Conservation (phyloP, 2,329 filamentous ascomycete species). For the Botryotinia narcissicola region DNA sequence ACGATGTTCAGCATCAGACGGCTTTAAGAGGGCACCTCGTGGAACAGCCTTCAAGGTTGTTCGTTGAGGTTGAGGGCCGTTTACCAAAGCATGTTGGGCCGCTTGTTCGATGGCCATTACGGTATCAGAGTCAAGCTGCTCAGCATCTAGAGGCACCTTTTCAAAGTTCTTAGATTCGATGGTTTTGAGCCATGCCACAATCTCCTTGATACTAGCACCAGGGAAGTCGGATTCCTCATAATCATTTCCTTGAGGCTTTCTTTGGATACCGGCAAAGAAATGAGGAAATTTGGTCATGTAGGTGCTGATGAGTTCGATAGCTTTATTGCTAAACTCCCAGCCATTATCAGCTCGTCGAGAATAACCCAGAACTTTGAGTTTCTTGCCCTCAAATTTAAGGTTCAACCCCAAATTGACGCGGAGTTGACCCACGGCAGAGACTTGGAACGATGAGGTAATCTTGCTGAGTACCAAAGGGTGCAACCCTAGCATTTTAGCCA, state of each 20-base stretch:
- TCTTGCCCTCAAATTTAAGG: conserved; percentile 93
- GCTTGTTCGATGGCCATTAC: conserved; percentile 77
- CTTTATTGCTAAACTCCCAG: conserved; percentile 92
- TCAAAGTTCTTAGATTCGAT: conserved; percentile 91
- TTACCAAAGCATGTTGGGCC: conserved; percentile 61
- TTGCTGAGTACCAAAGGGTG: conserved; percentile 90
- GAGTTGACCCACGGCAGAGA: conserved; percentile 70
- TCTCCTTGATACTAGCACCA: conserved; percentile 83
- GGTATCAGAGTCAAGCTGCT: conserved; percentile 89
- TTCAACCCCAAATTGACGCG: conserved; percentile 91
- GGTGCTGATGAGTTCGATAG: conserved; percentile 73
- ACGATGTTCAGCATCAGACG: conserved; percentile 92
- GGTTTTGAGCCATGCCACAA: conserved; percentile 87
- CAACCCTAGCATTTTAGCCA: conserved; percentile 76
- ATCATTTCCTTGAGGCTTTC: conserved; percentile 81
- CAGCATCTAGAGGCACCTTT: conserved; percentile 90
- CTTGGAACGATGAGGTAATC: conserved; percentile 90
- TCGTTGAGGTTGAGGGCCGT: conserved; percentile 52
- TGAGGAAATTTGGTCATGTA: conserved; percentile 96
- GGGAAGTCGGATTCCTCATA: conserved; percentile 84
- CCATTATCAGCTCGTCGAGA: conserved; percentile 81
- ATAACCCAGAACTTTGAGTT: conserved; percentile 93
- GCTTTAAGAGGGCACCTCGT: conserved; percentile 83
- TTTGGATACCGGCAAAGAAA: conserved; percentile 86
- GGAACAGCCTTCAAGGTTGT: conserved; percentile 80